Evolutionary conservation across 176 grass and related monocot species (phyloP), one percentile per base, ranked within the genome.

Genomic region (Aegilops speltoides): DNA sequence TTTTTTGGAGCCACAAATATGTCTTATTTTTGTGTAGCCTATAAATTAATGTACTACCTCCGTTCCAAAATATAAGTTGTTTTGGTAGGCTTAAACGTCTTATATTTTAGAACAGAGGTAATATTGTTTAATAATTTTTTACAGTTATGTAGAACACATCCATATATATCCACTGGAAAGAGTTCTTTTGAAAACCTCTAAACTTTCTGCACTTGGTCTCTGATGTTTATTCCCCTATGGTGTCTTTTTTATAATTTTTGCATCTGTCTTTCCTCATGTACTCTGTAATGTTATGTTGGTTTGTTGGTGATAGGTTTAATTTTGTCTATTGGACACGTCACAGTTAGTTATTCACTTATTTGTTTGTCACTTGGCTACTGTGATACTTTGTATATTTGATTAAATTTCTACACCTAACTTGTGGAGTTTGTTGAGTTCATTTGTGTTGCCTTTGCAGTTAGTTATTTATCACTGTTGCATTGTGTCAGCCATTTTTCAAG

Each of bases 381-480:
- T 24, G 28, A 3, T 16, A 16, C 25, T 59, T 59, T 68, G 10
- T 79, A 10, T 57, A 86, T 86, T 48, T 38, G 31, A 28, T 85
- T 29, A 54, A 57, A 11, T 22, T 86, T 71, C 19, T 23, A 69
- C 56, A 63, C 43, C 9, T 68, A 69, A 84, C n/a, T 68, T 57
- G 10, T 80, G 64, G 52, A 82, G n/a, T 26, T 2, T 81, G 32
- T 52, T 63, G 16, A 61, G 22, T 43, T 79, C 26, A 43, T 61
- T 78, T 89, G 28, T 87, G 8, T 79, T 60, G 40, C 41, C 41
- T 87, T 16, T 46, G 69, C 13, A 60, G 59, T 43, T 60, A 0
- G 6, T 68, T 71, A 71, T 71, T 48, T 48, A 74, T 50, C 1
- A 22, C 23, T 24, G 31, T 56, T 82, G 4, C 68, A 23, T 41